Base-by-base conservation (phyloP, 1,284 basidiomycete genomes). In the Sutorius eximius region DNA sequence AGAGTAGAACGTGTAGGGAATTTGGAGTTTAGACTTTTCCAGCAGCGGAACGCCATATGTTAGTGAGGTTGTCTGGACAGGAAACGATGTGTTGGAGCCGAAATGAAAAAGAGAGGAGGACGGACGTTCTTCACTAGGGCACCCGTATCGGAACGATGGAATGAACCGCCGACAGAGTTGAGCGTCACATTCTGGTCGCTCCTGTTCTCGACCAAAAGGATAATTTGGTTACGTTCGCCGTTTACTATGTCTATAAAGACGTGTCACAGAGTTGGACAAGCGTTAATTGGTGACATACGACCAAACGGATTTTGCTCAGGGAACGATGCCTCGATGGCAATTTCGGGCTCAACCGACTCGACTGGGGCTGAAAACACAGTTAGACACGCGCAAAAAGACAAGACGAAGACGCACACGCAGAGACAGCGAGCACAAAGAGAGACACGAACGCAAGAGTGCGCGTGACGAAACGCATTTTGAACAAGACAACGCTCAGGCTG, bases 1-100 rank as follows among this genome's bases (percentile, higher is more conserved):
- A 80, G 87, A 91, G 74, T 90, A 77, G 69, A 95, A 90, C 24
- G 75, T 61, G 70, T 86, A 95, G 3, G 91, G 91, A 47, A 93
- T 72, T 58, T 84, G 81, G 53, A 91, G 70, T 68, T 88, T 89
- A 29, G 82, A 73, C 33, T 83, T 83, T 54, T 87, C 78, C 18
- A 84, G 59, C 36, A 95, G 73, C 16, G 80, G 77, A 33, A 88
- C 63, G 32, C 79, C 79, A 66, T 86, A 89, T 57, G 82, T 78
- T 60, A 83, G 65, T 3, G 83, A 74, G 15, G 88, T 87, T 38
- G 83, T 81, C 87, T 91, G 46, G 40, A 45, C 11, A 52, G 47
- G 64, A n/a, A 33, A 52, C n/a, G 13, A 16, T 36, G 11, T 13
- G 43, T 53, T 13, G 52, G 46, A 9, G 10, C 29, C 27, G 13